Conservation (phyloP, 1,284 basidiomycete genomes). For the Coriolopsis trogii region DNA sequence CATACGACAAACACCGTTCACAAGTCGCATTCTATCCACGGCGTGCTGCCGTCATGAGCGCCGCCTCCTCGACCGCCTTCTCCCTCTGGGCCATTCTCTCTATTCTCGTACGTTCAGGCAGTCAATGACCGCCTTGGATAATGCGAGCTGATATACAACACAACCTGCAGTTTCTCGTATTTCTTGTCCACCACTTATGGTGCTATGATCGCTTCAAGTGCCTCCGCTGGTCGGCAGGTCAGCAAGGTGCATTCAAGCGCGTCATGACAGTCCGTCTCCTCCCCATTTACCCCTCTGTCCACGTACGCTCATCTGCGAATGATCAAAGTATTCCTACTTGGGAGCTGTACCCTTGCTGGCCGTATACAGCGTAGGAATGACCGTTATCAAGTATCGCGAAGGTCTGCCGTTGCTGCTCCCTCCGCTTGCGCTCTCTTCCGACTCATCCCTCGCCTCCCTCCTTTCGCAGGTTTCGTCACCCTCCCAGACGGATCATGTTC, state of each 20-base stretch:
- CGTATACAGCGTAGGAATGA: slow-evolving; percentile 59
- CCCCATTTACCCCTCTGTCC: not conserved
- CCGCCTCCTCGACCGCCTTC: slow-evolving; percentile 68
- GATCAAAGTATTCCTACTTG: slow-evolving; percentile 69
- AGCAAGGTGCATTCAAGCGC: slow-evolving; percentile 78
- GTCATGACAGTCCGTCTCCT: slow-evolving; percentile 69
- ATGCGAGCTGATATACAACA: not conserved
- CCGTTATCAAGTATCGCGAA: slow-evolving; percentile 69
- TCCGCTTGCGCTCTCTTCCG: not conserved
- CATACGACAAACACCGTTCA: too few species aligned
- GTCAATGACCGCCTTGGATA: slow-evolving; percentile 3
- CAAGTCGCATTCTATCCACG: too few species aligned
- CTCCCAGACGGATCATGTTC: too few species aligned
- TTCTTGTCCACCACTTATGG: slow-evolving; percentile 72
- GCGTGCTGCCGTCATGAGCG: slow-evolving; percentile 49
- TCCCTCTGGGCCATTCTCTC: slow-evolving; percentile 72
- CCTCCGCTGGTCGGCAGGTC: slow-evolving; percentile 68
- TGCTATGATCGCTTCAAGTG: slow-evolving; percentile 73
- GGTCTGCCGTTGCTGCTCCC: slow-evolving; percentile 42
- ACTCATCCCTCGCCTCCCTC: not conserved
- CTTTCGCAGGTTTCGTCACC: slow-evolving; percentile 42
- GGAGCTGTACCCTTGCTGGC: slow-evolving; percentile 64
- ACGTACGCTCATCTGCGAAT: not conserved
- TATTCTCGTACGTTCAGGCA: slow-evolving; percentile 49
- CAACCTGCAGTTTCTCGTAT: slow-evolving; percentile 56